Evolutionary conservation across 495 filamentous ascomycete species (phyloP), one percentile per base, ranked within the genome.

Genomic region (Penicillium nucicola): DNA sequence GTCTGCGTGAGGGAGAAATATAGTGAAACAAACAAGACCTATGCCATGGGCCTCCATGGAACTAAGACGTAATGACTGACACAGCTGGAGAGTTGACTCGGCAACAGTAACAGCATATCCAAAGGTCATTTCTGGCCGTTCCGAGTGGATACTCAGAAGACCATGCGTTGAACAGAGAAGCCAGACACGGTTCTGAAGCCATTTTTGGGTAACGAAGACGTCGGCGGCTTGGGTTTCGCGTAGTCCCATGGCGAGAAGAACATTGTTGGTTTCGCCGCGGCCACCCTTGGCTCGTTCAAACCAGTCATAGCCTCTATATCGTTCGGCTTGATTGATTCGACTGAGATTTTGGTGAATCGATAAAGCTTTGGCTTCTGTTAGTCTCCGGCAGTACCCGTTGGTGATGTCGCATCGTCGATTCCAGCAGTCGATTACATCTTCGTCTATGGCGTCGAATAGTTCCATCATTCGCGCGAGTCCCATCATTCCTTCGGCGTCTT

Each of bases 151-250:
- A 15, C 71, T 74, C 20, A 86, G 63, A 35, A 78, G 72, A 8
- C 80, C 78, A 42, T 84, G 81, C 10, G 74, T 68, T 20, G 71
- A 69, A 20, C 71, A 79, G 10, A 92, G 62, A 50, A 90, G 84
- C 89, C 89, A 93, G 2, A 87, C 78, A 59, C 86, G 84, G 20
- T 86, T 87, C 55, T 88, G 84, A n/a, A 92, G 77, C 89, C 89
- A 95, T 60, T 88, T 82, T 65, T 92, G 88, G 30, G 86, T 89
- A 7, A 82, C 74, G 8, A 82, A 75, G 8, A 90, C 70, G 58
- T 95, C 88, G 14, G 82, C 75, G 18, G 84, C 79, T 65, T 90
- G 86, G 8, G 74, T 80, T 47, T 92, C 83, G 31, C 84, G 76
- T 35, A 89, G 56, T 30, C 77, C 64, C 19, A 84, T 65, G 13